Percentiles rank a stretch among this genome's conserved stretches.
Conservation (phyloP, 352 stramenopile genomes). For the Ochromonadaceae sp. region DNA sequence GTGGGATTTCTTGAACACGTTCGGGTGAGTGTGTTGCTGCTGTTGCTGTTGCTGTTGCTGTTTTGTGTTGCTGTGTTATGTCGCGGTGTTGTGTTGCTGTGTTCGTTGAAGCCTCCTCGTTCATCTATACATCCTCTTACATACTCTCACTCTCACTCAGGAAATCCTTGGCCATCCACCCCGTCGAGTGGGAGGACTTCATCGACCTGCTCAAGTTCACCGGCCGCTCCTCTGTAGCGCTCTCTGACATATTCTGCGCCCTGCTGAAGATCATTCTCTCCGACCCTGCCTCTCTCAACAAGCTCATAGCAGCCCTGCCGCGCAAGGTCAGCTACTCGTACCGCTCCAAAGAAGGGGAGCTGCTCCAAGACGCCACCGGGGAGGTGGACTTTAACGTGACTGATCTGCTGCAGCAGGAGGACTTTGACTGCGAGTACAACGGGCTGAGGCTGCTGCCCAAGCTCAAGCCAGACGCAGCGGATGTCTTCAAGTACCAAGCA, state of each 20-base stretch:
- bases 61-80: background rate
- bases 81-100: too few species aligned
- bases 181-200: background rate
- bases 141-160: too few species aligned
- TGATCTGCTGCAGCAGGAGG: too few species aligned
- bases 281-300: background rate
- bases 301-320: background rate
- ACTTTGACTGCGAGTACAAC: slow-evolving; percentile 7
- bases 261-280: background rate
- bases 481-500: background rate
- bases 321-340: background rate
- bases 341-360: background rate
- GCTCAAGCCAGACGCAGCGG: background rate
- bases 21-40: background rate
- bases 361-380: background rate
- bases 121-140: too few species aligned
- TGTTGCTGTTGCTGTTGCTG: background rate
- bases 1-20: slow-evolving; percentile 8
- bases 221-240: background rate
- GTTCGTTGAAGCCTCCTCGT: too few species aligned
- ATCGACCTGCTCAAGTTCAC: background rate
- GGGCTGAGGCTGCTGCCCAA: background rate
- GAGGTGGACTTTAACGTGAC: too few species aligned
- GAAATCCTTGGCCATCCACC: background rate
- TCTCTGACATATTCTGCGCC: background rate